Evolutionary conservation across 129 eudicot genomes (phyloP), one percentile per base, ranked within the genome.

Genomic region (Escallonia rubra): DNA sequence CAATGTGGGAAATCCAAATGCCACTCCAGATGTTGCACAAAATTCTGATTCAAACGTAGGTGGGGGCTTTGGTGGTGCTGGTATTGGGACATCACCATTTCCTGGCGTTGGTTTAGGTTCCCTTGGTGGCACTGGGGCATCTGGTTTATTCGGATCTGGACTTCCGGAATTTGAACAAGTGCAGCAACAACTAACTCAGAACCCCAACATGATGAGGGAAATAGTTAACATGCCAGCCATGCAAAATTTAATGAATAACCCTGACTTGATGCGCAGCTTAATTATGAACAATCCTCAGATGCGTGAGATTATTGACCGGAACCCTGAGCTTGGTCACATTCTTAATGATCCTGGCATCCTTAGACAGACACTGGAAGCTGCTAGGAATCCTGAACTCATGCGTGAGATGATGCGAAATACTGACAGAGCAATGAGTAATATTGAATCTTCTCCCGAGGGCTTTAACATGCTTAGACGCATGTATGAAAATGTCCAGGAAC

Each of bases 361-460:
- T 46, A 70, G 98, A 66, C 98, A 93, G 65, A 89, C 98, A 42
- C 59, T 93, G 59, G 98, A 93, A 76, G 90, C 98, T 65, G 90
- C 96, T 34, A 76, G 98, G 70, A 93, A 93, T 58, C 98, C 98
- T 70, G 98, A 93, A 43, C 86, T 93, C 55, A 93, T 89, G 98
- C 96, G 98, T 72, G 98, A 93, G 75, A 93, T 93, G 98, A 86
- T 89, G 96, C 78, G 95, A 2, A 93, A 93, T 58, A 93, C 98
- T 61, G 98, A 89, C 49, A 82, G 98, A 78, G 96, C 96, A 57
- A 93, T 93, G 96, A 93, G 98, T 72, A 89, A 93, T 50, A 89
- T 93, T 39, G 96, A 93, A 81, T 86, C 98, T 14, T 88, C 95
- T 68, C 98, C 98, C 6, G 98, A 89, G 79, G 98, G 98, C 38